phyloP scores from a whole-genome alignment of 768 basidiomycete genomes.

The Pleurotus sapidus region DNA sequence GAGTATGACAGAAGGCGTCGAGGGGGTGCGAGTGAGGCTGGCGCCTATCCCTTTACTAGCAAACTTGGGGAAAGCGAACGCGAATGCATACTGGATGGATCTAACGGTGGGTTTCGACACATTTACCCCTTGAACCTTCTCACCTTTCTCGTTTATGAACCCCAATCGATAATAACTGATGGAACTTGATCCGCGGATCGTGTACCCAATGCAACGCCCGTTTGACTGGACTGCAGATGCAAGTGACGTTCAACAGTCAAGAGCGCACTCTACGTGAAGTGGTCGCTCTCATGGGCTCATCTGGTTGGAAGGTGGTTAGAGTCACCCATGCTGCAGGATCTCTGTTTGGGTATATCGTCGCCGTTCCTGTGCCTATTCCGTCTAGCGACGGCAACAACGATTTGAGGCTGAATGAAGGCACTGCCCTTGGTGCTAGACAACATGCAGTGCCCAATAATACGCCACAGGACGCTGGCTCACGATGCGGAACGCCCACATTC shows the following conservation, averaged over 20 bases:
- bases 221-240: constrained; percentile 48
- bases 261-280: constrained; percentile 70
- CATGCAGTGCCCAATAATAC: constrained; percentile 12
- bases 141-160: background rate
- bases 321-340: constrained; percentile 59
- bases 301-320: constrained; percentile 61
- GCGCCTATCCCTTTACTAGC: constrained; percentile 63
- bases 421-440: constrained; percentile 9
- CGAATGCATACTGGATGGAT: constrained; percentile 71
- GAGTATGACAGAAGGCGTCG: constrained; percentile 32
- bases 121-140: constrained; percentile 3
- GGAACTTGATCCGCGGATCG: background rate
- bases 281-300: constrained; percentile 46
- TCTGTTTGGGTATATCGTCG: constrained; percentile 69
- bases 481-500: constrained; percentile 62
- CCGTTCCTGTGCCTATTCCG: constrained; percentile 58
- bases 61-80: constrained; percentile 71
- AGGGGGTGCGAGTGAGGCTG: constrained; percentile 51
- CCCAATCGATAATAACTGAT: background rate
- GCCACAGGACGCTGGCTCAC: constrained; percentile 37
- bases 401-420: too few relatives aligned
- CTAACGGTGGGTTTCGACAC: constrained; percentile 43
- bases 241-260: constrained; percentile 63
- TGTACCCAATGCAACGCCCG: background rate
- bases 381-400: constrained; percentile 8